These are phyloP conservation scores for Emmonsiellopsis sp. DNA, from an alignment of 2,329 filamentous ascomycete species.

Conservation along the genomic window DNA sequence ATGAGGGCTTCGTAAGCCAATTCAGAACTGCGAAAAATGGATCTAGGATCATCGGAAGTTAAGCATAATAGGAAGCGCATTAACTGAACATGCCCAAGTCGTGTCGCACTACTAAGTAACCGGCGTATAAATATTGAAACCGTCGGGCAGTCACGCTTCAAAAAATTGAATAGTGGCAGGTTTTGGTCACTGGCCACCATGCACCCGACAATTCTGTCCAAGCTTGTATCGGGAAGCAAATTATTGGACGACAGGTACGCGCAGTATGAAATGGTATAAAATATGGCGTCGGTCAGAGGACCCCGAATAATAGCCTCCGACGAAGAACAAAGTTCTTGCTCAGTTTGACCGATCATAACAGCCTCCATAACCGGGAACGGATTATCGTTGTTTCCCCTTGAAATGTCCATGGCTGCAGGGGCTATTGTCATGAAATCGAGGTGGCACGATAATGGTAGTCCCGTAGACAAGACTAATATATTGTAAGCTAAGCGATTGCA, in stretches of 20 bases:
- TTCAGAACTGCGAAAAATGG: background rate
- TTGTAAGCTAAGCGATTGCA: background rate
- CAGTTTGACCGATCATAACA: background rate
- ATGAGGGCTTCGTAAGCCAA: background rate
- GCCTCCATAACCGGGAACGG: background rate
- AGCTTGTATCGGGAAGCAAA: conserved; percentile 1
- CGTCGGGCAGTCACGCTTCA: background rate
- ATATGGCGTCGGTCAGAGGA: conserved; percentile 1
- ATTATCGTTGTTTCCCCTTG: background rate
- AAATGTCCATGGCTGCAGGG: background rate
- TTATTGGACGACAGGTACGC: conserved; percentile 5
- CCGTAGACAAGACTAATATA: background rate
- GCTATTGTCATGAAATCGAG: background rate
- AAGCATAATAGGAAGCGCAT: conserved; percentile 1
- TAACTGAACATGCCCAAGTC: background rate
- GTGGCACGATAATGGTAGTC: background rate
- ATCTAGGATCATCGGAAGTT: background rate
- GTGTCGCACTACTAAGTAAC: background rate
- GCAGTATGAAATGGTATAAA: conserved; percentile 7
- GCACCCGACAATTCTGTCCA: conserved; percentile 4
- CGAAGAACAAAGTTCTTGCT: background rate
- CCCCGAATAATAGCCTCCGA: conserved; percentile 1
- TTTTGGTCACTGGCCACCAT: background rate
- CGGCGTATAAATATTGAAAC: conserved; percentile 2
- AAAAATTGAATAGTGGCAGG: conserved; percentile 1